Percentiles rank a stretch among this genome's conserved stretches.
These are phyloP conservation scores for Plasmodium coatneyi DNA, from an alignment of 169 alveolate genomes.

Conservation along the genomic window DNA sequence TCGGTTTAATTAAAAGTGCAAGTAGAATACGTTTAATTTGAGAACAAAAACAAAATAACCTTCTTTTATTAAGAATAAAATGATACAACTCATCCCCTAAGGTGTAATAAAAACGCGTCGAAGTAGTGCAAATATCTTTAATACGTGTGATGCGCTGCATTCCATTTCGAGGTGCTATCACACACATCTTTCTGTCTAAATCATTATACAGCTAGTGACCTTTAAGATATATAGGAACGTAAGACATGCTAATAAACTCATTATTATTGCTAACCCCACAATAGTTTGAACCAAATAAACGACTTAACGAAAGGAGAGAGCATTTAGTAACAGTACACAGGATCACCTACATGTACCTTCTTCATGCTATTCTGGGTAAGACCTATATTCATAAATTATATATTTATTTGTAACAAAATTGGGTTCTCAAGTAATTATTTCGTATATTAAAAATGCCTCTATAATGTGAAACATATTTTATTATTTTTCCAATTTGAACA, in stretches of 20 bases:
- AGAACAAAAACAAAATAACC: not conserved
- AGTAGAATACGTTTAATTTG: not conserved
- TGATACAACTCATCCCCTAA: not conserved
- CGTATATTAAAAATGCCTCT: not conserved
- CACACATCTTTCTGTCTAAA: not conserved
- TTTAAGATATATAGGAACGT: not conserved
- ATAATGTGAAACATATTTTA: not conserved
- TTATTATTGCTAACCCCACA: not conserved
- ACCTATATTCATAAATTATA: not conserved
- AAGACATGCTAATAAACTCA: not conserved
- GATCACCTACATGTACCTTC: not conserved
- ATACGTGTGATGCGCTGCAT: not conserved
- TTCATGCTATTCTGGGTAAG: not conserved
- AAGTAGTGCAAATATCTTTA: not conserved
- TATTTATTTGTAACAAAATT: not conserved
- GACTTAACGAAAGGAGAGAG: not conserved
- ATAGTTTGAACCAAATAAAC: not conserved
- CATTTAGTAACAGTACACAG: not conserved
- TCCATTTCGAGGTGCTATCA: not conserved
- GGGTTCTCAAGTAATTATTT: not conserved
- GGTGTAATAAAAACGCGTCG: not conserved
- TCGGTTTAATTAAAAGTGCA: not conserved
- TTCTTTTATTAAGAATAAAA: not conserved
- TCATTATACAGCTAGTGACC: not conserved
- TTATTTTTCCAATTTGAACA: not conserved